Conservation (phyloP, 345 rosid species). For the Eucalyptus tenuipes region DNA sequence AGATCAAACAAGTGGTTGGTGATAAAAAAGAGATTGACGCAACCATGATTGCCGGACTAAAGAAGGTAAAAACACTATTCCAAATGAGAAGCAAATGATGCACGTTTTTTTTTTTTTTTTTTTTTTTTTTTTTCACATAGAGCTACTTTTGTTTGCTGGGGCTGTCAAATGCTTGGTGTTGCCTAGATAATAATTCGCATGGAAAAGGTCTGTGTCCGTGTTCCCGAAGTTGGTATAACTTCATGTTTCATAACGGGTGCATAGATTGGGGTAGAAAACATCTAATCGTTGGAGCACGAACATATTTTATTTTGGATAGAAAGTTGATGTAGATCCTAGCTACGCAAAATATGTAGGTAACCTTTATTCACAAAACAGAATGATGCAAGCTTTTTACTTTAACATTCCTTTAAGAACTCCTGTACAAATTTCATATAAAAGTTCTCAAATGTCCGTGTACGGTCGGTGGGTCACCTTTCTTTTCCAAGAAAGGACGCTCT, state of each 20-base stretch:
- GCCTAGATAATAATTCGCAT: not conserved
- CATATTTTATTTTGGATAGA: not conserved
- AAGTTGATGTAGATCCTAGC: not conserved
- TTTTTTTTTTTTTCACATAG: not conserved
- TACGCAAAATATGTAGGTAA: not conserved
- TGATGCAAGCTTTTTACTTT: not conserved
- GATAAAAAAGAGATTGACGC: constrained; percentile 40
- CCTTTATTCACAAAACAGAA: not conserved
- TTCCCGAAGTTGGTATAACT: not conserved
- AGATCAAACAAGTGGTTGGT: constrained; percentile 57
- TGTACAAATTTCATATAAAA: not conserved
- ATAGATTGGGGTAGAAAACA: not conserved
- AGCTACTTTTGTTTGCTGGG: not conserved
- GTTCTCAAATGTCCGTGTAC: not conserved
- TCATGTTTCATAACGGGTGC: not conserved
- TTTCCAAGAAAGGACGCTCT: not conserved
- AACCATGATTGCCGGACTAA: constrained; percentile 53
- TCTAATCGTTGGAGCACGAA: not conserved
- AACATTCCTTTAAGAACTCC: not conserved
- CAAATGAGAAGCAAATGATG: not conserved
- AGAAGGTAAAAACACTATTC: constrained; percentile 48
- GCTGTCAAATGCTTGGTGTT: not conserved
- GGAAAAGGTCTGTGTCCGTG: not conserved
- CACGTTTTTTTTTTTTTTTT: not conserved
- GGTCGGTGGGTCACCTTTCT: not conserved